Evolutionary conservation across 2,329 filamentous ascomycete genomes (phyloP).

Genomic region (Tolypocladium pustulatum): DNA sequence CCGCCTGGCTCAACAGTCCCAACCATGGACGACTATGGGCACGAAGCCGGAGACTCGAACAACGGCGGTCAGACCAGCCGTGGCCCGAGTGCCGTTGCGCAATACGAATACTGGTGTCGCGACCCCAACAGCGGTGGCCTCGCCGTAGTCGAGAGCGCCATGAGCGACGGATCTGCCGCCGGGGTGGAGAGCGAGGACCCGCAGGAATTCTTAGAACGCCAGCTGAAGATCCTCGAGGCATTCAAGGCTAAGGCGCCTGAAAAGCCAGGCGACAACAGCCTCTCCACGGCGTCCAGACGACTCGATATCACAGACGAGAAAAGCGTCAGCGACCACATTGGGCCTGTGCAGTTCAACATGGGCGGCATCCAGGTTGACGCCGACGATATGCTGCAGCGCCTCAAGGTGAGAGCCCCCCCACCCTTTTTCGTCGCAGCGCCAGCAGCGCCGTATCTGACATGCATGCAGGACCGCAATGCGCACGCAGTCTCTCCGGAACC

Average conservation of each 20-base stretch:
- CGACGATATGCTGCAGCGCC: constrained; percentile 79
- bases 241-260: constrained; percentile 45
- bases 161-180: constrained; percentile 23
- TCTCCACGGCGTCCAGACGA: constrained; percentile 12
- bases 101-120: constrained; percentile 71
- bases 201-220: constrained; percentile 65
- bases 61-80: not conserved
- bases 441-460: constrained; percentile 9
- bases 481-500: constrained; percentile 36
- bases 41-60: constrained; percentile 1
- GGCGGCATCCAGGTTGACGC: constrained; percentile 94
- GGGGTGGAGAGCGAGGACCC: constrained; percentile 44
- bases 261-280: constrained; percentile 18
- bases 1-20: constrained; percentile 20
- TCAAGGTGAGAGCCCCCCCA: constrained; percentile 52
- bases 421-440: too few species aligned
- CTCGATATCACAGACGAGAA: constrained; percentile 29
- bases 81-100: constrained; percentile 46
- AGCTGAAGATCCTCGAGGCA: constrained; percentile 65
- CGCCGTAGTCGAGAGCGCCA: constrained; percentile 27
- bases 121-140: constrained; percentile 57
- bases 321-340: constrained; percentile 68
- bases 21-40: constrained; percentile 12
- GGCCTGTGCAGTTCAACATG: constrained; percentile 95
- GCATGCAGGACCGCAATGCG: constrained; percentile 43